A percentile compares a stretch with the other conserved stretches of the same genome.
phyloP scores from a whole-genome alignment of 352 stramenopile genomes.

The Globisporangium nodosum region DNA sequence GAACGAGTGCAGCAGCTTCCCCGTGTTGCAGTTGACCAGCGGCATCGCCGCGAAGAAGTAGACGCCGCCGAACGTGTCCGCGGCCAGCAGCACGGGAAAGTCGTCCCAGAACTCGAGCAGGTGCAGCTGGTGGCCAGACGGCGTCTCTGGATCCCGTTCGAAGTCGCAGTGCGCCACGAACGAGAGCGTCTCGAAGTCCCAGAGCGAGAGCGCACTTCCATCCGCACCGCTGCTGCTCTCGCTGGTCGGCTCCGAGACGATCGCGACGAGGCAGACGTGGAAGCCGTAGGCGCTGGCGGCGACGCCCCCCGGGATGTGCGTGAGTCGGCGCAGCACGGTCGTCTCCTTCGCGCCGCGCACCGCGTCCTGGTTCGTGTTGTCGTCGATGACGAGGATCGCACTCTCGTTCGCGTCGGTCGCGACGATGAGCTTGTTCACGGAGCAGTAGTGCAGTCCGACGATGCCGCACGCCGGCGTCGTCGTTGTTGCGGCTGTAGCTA shows the following conservation, averaged over 20 bases:
- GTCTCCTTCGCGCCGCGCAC: slow-evolving; percentile 36
- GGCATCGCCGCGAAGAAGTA: slow-evolving; percentile 57
- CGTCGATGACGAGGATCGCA: slow-evolving; percentile 61
- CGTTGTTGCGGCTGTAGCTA: background rate
- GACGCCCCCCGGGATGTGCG: slow-evolving; percentile 50
- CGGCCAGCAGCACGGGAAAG: slow-evolving; percentile 54
- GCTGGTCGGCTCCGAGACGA: slow-evolving; percentile 28
- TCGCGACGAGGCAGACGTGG: slow-evolving; percentile 63
- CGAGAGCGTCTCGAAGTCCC: slow-evolving; percentile 73
- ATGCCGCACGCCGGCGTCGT: slow-evolving; percentile 34
- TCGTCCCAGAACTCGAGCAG: slow-evolving; percentile 64
- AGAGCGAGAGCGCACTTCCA: slow-evolving; percentile 41
- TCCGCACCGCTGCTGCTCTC: slow-evolving; percentile 20
- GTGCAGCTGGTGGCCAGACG: slow-evolving; percentile 21
- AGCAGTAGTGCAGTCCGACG: slow-evolving; percentile 65
- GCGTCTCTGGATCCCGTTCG: background rate
- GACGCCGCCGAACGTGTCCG: slow-evolving; percentile 38
- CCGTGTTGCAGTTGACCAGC: slow-evolving; percentile 33
- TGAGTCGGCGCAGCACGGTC: slow-evolving; percentile 45
- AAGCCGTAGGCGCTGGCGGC: slow-evolving; percentile 57
- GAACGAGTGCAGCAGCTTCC: slow-evolving; percentile 51
- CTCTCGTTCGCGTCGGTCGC: slow-evolving; percentile 32
- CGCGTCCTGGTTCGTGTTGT: slow-evolving; percentile 47
- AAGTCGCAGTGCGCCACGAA: slow-evolving; percentile 35
- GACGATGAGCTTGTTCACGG: slow-evolving; percentile 68